Evolutionary conservation across 2,329 filamentous ascomycete species (phyloP).

Genomic region (Xylariales sp.): DNA sequence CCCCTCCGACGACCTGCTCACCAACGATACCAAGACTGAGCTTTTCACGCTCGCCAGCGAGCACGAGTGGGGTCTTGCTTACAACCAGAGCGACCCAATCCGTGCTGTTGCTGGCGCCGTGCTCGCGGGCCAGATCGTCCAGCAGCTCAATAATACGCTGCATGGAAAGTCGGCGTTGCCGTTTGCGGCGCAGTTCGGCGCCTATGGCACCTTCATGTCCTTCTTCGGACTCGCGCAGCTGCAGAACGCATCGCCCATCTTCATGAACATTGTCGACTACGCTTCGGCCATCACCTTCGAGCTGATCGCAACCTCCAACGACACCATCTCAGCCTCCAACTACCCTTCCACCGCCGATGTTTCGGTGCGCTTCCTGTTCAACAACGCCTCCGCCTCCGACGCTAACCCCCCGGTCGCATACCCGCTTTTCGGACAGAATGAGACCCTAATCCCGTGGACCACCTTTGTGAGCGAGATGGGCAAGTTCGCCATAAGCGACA

Average conservation of each 20-base stretch:
- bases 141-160: constrained; percentile 48
- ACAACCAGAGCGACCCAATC: constrained; percentile 67
- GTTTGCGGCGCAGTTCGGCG: constrained; percentile 54
- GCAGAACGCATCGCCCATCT: constrained; percentile 49
- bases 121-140: constrained; percentile 51
- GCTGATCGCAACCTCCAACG: constrained; percentile 40
- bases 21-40: constrained; percentile 52
- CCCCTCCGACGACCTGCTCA: constrained; percentile 55
- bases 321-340: constrained; percentile 37
- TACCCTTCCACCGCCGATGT: constrained; percentile 49
- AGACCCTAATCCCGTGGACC: constrained; percentile 58
- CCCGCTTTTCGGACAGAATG: constrained; percentile 56
- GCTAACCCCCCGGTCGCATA: constrained; percentile 49
- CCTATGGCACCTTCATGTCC: constrained; percentile 57
- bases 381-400: constrained; percentile 51
- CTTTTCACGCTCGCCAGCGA: constrained; percentile 70
- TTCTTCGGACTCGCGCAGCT: constrained; percentile 59
- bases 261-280: constrained; percentile 78
- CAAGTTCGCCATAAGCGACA: constrained; percentile 62
- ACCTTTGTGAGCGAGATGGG: constrained; percentile 62
- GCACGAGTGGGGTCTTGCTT: constrained; percentile 80
- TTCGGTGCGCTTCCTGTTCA: constrained; percentile 56
- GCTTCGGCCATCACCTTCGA: constrained; percentile 80
- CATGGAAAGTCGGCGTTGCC: constrained; percentile 29
- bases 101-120: constrained; percentile 55